Conservation (phyloP, 176 grass and related monocot genomes). For the Otatea glauca region DNA sequence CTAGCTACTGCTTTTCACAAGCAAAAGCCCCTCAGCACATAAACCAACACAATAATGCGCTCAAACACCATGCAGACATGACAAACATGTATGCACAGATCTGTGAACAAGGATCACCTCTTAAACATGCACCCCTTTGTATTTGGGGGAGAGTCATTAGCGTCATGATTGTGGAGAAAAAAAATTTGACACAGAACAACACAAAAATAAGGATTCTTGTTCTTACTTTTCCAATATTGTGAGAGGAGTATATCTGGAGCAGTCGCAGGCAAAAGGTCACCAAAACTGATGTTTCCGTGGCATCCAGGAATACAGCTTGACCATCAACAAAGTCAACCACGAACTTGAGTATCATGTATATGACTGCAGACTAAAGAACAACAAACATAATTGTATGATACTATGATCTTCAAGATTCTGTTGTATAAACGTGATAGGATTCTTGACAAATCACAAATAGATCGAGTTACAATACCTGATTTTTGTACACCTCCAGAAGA, state of each 20-base stretch:
- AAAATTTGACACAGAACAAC: neutral
- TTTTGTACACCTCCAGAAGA: constrained; percentile 90
- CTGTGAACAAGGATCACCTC: neutral
- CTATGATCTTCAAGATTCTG: constrained; percentile 29
- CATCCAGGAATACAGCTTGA: constrained; percentile 89
- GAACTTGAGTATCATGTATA: constrained; percentile 98
- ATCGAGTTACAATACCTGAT: constrained; percentile 63
- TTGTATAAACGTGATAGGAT: constrained; percentile 20
- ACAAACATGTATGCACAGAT: constrained; percentile 12
- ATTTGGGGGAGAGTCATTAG: neutral
- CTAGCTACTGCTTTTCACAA: constrained; percentile 29
- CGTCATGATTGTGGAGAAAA: constrained; percentile 6
- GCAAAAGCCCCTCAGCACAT: constrained; percentile 23
- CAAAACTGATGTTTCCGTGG: constrained; percentile 87
- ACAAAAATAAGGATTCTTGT: constrained; percentile 1
- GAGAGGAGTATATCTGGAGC: constrained; percentile 91
- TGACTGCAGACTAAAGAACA: constrained; percentile 72
- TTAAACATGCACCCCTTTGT: neutral
- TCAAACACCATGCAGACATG: constrained; percentile 35
- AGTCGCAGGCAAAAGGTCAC: constrained; percentile 87
- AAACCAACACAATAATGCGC: neutral
- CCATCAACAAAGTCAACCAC: constrained; percentile 96
- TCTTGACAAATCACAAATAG: constrained; percentile 35
- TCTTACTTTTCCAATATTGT: constrained; percentile 94
- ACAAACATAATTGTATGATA: constrained; percentile 19